Percentiles rank a stretch among this genome's conserved stretches.
Conservation (phyloP, 805 yeast species). For the Ogataea naganishii region DNA sequence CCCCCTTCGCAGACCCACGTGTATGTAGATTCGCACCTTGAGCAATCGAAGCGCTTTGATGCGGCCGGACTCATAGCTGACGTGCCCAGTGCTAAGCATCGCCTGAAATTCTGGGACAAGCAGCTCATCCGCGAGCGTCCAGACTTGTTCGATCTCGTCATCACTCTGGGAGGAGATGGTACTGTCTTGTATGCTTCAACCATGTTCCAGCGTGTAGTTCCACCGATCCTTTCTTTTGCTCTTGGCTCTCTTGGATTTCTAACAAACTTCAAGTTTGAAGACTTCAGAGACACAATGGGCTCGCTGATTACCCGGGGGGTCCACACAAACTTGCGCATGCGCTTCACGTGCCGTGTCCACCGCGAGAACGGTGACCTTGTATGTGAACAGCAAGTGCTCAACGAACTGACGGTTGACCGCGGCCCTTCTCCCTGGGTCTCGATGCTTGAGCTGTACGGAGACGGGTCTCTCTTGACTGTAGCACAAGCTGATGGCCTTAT, state of each 20-base stretch:
- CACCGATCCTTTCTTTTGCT: slow-evolving; percentile 85
- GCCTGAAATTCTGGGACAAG: slow-evolving; percentile 63
- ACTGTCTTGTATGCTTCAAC: slow-evolving; percentile 87
- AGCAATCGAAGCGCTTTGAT: slow-evolving; percentile 55
- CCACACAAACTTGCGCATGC: slow-evolving; percentile 71
- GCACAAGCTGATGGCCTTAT: slow-evolving; percentile 94
- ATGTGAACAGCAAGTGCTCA: slow-evolving; percentile 69
- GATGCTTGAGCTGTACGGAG: slow-evolving; percentile 82
- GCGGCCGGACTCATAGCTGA: slow-evolving; percentile 41
- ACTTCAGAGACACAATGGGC: slow-evolving; percentile 51
- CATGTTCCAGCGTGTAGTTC: slow-evolving; percentile 75
- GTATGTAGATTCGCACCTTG: slow-evolving; percentile 67
- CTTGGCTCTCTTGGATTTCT: slow-evolving; percentile 90
- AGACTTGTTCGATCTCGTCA: slow-evolving; percentile 59
- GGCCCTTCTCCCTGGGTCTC: slow-evolving; percentile 94
- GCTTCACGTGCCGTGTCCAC: slow-evolving; percentile 75
- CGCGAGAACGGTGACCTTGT: slow-evolving; percentile 43
- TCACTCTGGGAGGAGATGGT: slow-evolving; percentile 96
- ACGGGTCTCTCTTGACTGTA: slow-evolving; percentile 73
- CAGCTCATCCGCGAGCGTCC: slow-evolving; percentile 38
- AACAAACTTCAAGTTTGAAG: slow-evolving; percentile 76
- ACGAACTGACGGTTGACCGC: slow-evolving; percentile 85
- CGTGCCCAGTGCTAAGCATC: slow-evolving; percentile 33
- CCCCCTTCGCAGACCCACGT: slow-evolving; percentile 30
- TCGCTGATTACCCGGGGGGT: slow-evolving; percentile 64